Evolutionary conservation across 2,329 filamentous ascomycete genomes (phyloP).

Genomic region (Thielaviopsis musarum): DNA sequence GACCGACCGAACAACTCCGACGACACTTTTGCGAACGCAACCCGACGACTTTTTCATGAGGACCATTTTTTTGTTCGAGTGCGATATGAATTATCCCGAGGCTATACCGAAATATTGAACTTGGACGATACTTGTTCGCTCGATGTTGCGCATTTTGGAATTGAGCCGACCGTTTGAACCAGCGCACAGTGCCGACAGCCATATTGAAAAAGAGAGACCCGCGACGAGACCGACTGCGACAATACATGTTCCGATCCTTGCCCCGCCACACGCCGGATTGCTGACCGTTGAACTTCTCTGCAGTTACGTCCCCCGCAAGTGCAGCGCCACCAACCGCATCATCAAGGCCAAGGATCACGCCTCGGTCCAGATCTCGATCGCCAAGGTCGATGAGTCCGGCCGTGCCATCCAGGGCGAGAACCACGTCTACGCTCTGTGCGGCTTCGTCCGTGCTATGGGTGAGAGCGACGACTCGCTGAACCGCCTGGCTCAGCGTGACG

Average conservation of each 20-base stretch:
- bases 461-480: slow-evolving; percentile 96
- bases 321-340: slow-evolving; percentile 97
- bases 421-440: slow-evolving; percentile 92
- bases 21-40: background rate
- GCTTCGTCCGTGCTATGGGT: slow-evolving; percentile 94
- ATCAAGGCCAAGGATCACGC: slow-evolving; percentile 99
- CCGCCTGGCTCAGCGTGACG: slow-evolving; percentile 87
- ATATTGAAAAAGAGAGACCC: background rate
- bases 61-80: background rate
- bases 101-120: slow-evolving; percentile 2
- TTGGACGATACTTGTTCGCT: background rate
- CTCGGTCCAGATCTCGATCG: slow-evolving; percentile 90
- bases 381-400: slow-evolving; percentile 98
- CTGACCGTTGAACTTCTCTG: slow-evolving; percentile 16
- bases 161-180: background rate
- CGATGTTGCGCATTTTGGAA: background rate
- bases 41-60: background rate
- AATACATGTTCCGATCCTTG: background rate
- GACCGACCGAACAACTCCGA: background rate
- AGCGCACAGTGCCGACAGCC: background rate
- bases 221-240: background rate
- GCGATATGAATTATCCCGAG: background rate
- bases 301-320: slow-evolving; percentile 97
- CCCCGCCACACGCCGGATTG: slow-evolving; percentile 5
- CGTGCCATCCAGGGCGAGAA: slow-evolving; percentile 86